Evolutionary conservation across 2,329 filamentous ascomycete genomes (phyloP).

Genomic region (Neonectria faginata): DNA sequence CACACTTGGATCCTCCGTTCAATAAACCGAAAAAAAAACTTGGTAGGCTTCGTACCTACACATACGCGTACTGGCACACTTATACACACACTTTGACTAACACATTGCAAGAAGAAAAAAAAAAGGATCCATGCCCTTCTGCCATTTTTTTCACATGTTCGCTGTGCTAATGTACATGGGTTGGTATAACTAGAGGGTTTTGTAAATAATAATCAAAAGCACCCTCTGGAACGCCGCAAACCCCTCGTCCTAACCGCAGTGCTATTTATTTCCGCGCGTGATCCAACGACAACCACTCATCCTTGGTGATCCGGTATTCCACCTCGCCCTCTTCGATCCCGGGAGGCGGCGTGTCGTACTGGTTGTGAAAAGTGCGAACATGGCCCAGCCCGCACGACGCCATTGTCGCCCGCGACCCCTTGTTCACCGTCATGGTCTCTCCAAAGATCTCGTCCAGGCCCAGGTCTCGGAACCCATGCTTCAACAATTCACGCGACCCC

Average conservation of each 20-base stretch:
- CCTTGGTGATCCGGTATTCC: conserved; percentile 40
- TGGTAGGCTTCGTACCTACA: neutral
- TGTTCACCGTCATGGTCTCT: conserved; percentile 49
- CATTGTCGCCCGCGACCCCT: conserved; percentile 42
- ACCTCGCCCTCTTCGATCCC: conserved; percentile 46
- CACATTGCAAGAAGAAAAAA: too few species aligned
- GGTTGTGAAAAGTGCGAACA: conserved; percentile 39
- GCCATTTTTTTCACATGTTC: neutral
- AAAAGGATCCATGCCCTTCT: neutral
- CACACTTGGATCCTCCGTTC: too few species aligned
- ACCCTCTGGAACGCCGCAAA: neutral
- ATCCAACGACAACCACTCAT: conserved; percentile 34
- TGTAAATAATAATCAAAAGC: neutral
- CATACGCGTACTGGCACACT: too few species aligned
- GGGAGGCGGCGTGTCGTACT: conserved; percentile 42
- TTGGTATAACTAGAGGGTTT: neutral
- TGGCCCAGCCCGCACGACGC: conserved; percentile 37
- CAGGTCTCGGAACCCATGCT: conserved; percentile 46
- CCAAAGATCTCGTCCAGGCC: conserved; percentile 40
- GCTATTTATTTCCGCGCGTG: conserved; percentile 12
- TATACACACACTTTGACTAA: too few species aligned
- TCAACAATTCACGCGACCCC: conserved; percentile 45
- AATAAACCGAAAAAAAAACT: neutral
- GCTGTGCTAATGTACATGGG: neutral
- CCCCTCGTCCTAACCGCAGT: neutral